Evolutionary conservation across 345 rosid genomes (phyloP).

Genomic region (Sapria himalayana): DNA sequence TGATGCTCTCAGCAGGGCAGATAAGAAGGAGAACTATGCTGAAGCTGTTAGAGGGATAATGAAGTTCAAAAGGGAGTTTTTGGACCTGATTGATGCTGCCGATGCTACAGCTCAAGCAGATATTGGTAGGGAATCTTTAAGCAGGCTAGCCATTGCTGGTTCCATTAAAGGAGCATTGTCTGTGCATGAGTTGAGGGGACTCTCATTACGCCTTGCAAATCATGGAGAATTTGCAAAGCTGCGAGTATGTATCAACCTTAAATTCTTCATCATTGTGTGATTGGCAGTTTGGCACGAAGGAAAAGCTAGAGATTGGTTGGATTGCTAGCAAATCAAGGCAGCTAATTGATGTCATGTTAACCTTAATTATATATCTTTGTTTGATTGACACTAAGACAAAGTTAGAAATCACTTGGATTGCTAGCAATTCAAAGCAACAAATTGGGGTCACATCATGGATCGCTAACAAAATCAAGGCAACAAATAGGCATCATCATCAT

Average conservation of each 20-base stretch:
- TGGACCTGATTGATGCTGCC: slow-evolving; percentile 96
- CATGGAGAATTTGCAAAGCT: slow-evolving; percentile 87
- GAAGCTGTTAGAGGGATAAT: slow-evolving; percentile 93
- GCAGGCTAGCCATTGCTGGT: slow-evolving; percentile 90
- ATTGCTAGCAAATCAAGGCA: too few relatives aligned
- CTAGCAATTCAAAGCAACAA: too few relatives aligned
- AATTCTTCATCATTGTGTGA: slow-evolving; percentile 4
- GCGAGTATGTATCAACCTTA: slow-evolving; percentile 35
- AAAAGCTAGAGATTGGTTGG: too few relatives aligned
- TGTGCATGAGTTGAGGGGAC: slow-evolving; percentile 75
- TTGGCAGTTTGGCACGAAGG: too few relatives aligned
- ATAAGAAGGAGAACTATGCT: slow-evolving; percentile 76
- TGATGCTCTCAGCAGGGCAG: slow-evolving; percentile 60
- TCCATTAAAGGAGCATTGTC: slow-evolving; percentile 89
- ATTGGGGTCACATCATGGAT: too few relatives aligned
- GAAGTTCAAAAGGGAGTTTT: slow-evolving; percentile 78
- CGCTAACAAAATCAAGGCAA: too few relatives aligned
- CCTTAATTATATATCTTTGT: too few relatives aligned
- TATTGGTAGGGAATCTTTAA: slow-evolving; percentile 88
- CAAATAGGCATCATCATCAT: too few relatives aligned
- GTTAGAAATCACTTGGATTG: too few relatives aligned
- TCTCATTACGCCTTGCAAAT: slow-evolving; percentile 88
- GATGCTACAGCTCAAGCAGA: slow-evolving; percentile 92
- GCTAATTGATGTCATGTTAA: too few relatives aligned
- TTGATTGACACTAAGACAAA: too few relatives aligned